Evolutionary conservation across 2,329 filamentous ascomycete species (phyloP).

Genomic region (Myriosclerotinia duriaeana): DNA sequence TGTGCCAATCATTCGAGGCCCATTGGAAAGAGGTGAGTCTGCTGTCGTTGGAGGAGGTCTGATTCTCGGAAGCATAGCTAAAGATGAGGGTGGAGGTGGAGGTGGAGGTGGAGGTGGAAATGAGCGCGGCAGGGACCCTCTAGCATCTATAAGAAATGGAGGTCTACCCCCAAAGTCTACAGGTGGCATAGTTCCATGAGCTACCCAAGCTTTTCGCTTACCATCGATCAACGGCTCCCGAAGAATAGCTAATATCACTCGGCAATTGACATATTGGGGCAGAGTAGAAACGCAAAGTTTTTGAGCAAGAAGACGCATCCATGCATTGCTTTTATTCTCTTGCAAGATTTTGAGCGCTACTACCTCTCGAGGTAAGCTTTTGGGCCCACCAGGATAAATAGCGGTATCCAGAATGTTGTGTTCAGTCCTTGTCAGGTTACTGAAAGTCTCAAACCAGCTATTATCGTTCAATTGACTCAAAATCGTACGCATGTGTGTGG

Average conservation of each 20-base stretch:
- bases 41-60: not conserved
- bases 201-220: constrained; percentile 15
- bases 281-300: constrained; percentile 8
- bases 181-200: constrained; percentile 12
- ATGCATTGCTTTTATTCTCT: constrained; percentile 30
- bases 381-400: constrained; percentile 19
- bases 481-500: constrained; percentile 37
- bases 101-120: not conserved
- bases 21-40: not conserved
- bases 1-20: not conserved
- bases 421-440: constrained; percentile 27
- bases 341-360: constrained; percentile 35
- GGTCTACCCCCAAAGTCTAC: not conserved
- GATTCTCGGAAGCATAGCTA: not conserved
- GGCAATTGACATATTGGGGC: constrained; percentile 18
- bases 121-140: not conserved
- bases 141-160: not conserved
- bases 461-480: constrained; percentile 34
- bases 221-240: constrained; percentile 33
- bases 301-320: constrained; percentile 29
- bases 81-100: not conserved
- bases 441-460: constrained; percentile 37
- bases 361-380: constrained; percentile 27
- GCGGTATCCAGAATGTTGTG: constrained; percentile 25
- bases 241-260: constrained; percentile 34